These are phyloP conservation scores for Truncatella angustata DNA, from an alignment of 2,329 filamentous ascomycete genomes.

Conservation along the genomic window DNA sequence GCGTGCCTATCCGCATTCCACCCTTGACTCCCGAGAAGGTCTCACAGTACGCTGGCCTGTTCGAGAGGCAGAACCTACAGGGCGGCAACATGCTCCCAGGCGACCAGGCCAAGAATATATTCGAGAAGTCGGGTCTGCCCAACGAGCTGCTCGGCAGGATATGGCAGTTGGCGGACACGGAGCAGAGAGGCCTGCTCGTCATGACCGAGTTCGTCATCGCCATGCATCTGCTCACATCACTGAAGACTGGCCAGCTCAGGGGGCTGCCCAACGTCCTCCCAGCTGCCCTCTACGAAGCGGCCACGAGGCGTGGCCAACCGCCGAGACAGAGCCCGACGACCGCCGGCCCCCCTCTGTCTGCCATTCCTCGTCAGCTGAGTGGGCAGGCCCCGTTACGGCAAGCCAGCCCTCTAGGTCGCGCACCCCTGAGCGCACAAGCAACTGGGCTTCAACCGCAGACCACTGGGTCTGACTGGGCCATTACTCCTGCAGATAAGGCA, in stretches of 20 bases:
- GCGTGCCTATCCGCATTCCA: conserved; percentile 78
- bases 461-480: conserved; percentile 72
- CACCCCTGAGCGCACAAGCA: conserved; percentile 43
- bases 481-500: conserved; percentile 79
- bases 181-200: conserved; percentile 84
- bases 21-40: conserved; percentile 86
- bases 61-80: conserved; percentile 81
- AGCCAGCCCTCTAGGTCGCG: conserved; percentile 55
- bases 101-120: conserved; percentile 88
- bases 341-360: conserved; percentile 56
- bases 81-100: conserved; percentile 73
- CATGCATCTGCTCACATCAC: conserved; percentile 93
- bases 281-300: conserved; percentile 85
- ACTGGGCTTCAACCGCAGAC: conserved; percentile 33
- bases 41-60: conserved; percentile 82
- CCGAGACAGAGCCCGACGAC: conserved; percentile 50
- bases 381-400: conserved; percentile 65
- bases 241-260: conserved; percentile 79
- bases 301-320: conserved; percentile 62
- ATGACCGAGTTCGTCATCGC: conserved; percentile 94
- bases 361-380: conserved; percentile 81
- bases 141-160: conserved; percentile 92
- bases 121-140: conserved; percentile 85
- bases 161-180: conserved; percentile 92
- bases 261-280: conserved; percentile 79